Evolutionary conservation across 1,284 basidiomycete species (phyloP).

Genomic region (Xanthoconium separans): DNA sequence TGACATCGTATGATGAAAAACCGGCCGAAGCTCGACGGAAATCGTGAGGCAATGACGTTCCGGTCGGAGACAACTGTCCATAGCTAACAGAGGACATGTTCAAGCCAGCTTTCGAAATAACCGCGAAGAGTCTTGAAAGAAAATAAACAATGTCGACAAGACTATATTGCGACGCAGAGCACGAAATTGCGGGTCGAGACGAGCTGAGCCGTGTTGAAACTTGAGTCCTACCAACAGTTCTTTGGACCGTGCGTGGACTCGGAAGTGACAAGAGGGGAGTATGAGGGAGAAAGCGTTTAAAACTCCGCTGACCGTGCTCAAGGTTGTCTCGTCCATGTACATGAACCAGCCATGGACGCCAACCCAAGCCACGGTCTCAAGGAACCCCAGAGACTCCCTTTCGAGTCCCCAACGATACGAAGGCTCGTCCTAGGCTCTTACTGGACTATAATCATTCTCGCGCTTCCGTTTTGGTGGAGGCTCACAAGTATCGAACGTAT

Average conservation of each 20-base stretch:
- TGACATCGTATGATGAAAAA: conserved; percentile 33
- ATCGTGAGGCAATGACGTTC: conserved; percentile 26
- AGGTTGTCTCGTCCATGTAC: conserved; percentile 8
- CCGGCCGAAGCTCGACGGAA: conserved; percentile 28
- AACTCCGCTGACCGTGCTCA: conserved; percentile 29
- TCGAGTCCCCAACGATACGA: conserved; percentile 48
- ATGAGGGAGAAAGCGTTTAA: conserved; percentile 28
- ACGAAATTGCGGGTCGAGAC: conserved; percentile 6
- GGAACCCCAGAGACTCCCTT: conserved; percentile 52
- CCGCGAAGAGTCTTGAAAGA: conserved; percentile 7
- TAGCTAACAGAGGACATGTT: conserved; percentile 30
- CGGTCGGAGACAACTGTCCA: conserved; percentile 28
- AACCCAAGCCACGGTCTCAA: conserved; percentile 33
- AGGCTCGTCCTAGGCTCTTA: conserved; percentile 69
- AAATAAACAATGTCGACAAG: conserved; percentile 5
- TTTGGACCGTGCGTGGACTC: conserved; percentile 7
- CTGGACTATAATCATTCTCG: conserved; percentile 70
- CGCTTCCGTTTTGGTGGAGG: conserved; percentile 85
- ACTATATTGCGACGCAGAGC: conserved; percentile 5
- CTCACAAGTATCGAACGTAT: conserved; percentile 84
- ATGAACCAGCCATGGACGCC: conserved; percentile 26
- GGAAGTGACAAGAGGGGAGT: conserved; percentile 20
- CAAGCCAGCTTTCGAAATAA: conserved; percentile 3
- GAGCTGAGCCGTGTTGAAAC: not conserved
- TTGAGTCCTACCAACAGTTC: conserved; percentile 10